Base-by-base conservation (phyloP, 192 early-diverging fungal genomes). In the Cetraspora pellucida region DNA sequence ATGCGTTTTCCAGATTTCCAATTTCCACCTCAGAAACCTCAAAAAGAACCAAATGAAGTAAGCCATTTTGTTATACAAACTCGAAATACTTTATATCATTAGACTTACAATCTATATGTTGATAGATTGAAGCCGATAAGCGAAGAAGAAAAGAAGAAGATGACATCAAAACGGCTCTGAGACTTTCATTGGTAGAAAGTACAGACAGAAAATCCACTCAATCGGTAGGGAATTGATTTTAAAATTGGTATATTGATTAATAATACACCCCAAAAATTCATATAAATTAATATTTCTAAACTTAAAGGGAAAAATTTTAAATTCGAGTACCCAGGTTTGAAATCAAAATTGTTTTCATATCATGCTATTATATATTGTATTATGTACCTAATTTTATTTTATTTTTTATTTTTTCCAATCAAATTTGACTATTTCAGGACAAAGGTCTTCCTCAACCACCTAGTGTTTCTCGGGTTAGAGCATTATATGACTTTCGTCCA, bases 121-220 rank as follows among this genome's bases (percentile, higher is more conserved):
- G 21, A 25, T 21, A 59, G 60, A 11, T 23, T 61, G 55, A 74
- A 46, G 19, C 83, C 54, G 89, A 95, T 46, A 72, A 90, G n/a
- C 93, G 94, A 52, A 93, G 91, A 72, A 91, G 94, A 76, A 94
- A 96, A 75, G 97, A 98, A 80, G 95, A 97, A 75, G 97, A 99
- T 27, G 95, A 99, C 49, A 78, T 97, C 60, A 93, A 99, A 82
- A 80, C 96, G 59, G 97, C 97, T 23, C 75, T 98, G 79, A 95
- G 95, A 6, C 80, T 98, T 57, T 97, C 95, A 54, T 54, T 54
- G n/a, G n/a, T n/a, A n/a, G 50, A 54, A 54, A 54, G 11, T 13
- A 16, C 50, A 54, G 13, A 14, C 4, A 14, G 16, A 54, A 54
- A 54, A n/a, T 0, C 50, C 16, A 0, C 19, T 2, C 82, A 97